phyloP scores from a whole-genome alignment of 495 filamentous ascomycete species.

The Penicillium cinerascens region DNA sequence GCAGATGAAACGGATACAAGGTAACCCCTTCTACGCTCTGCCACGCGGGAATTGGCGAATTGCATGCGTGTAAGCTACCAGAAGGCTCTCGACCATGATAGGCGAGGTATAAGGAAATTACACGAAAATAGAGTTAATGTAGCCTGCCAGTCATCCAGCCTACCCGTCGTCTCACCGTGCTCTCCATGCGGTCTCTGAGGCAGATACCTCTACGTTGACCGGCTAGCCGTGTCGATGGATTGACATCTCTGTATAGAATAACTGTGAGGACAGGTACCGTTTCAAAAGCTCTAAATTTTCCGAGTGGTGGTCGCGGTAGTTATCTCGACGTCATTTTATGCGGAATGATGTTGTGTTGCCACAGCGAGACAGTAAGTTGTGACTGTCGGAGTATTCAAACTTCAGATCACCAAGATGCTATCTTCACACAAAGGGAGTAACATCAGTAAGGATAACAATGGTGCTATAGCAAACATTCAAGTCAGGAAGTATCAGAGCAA shows the following conservation, averaged over 20 bases:
- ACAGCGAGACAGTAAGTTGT: not conserved
- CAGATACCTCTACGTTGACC: conserved; percentile 1
- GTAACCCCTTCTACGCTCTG: not conserved
- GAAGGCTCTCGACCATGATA: not conserved
- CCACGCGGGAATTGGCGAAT: conserved; percentile 14
- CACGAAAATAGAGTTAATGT: conserved; percentile 28
- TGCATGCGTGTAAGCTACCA: not conserved
- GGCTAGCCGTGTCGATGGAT: not conserved
- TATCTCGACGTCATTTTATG: not conserved
- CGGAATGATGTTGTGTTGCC: conserved; percentile 1
- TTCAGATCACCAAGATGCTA: not conserved
- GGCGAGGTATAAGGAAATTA: conserved; percentile 5
- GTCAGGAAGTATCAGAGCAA: not conserved
- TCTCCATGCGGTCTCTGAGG: not conserved
- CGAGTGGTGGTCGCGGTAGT: not conserved
- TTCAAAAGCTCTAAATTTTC: not conserved
- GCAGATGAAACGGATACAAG: not conserved
- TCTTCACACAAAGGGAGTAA: not conserved
- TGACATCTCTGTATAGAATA: conserved; percentile 13
- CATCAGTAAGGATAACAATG: not conserved
- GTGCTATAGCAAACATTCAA: not conserved
- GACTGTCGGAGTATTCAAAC: not conserved
- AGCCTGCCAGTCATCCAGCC: conserved; percentile 19
- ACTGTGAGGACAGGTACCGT: not conserved
- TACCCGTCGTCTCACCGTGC: conserved; percentile 8